Percentiles rank a stretch among this genome's conserved stretches.
These are phyloP conservation scores for Ogataea parapolymorpha DNA, from an alignment of 805 yeast species.

Conservation along the genomic window DNA sequence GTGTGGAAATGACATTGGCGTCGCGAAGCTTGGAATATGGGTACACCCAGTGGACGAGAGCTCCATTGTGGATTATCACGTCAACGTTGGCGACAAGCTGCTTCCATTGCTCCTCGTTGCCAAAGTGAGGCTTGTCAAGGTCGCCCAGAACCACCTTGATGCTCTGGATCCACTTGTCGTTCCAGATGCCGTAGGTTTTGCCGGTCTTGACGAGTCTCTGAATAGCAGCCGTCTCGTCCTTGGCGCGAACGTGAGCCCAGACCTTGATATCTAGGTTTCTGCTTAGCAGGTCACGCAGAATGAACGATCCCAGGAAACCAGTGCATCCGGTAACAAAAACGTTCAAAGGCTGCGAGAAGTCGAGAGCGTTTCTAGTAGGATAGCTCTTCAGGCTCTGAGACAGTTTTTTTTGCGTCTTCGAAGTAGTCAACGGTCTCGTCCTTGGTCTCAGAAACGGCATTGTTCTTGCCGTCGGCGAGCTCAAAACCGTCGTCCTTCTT, in stretches of 20 bases:
- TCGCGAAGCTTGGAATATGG: slow-evolving; percentile 89
- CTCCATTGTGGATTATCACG: slow-evolving; percentile 92
- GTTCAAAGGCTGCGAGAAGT: slow-evolving; percentile 25
- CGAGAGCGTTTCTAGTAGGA: slow-evolving; percentile 36
- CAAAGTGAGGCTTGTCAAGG: slow-evolving; percentile 69
- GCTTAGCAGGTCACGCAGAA: slow-evolving; percentile 69
- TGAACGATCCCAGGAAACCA: slow-evolving; percentile 92
- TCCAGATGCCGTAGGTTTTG: slow-evolving; percentile 79
- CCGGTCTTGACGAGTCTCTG: slow-evolving; percentile 76
- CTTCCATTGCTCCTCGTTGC: slow-evolving; percentile 57
- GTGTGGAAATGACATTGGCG: slow-evolving; percentile 86
- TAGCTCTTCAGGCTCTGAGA: slow-evolving; percentile 44
- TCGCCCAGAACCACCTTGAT: slow-evolving; percentile 82
- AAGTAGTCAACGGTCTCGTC: slow-evolving; percentile 49
- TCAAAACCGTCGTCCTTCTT: slow-evolving; percentile 48
- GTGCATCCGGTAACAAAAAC: slow-evolving; percentile 94
- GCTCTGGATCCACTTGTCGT: slow-evolving; percentile 50
- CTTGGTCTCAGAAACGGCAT: slow-evolving; percentile 25
- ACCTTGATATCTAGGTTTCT: slow-evolving; percentile 57
- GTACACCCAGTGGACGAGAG: slow-evolving; percentile 97
- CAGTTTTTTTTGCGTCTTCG: slow-evolving; percentile 65
- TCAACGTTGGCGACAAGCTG: slow-evolving; percentile 60
- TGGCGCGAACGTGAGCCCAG: slow-evolving; percentile 90
- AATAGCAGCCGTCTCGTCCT: slow-evolving; percentile 61
- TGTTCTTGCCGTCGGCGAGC: slow-evolving; percentile 35